Percentiles rank a stretch among this genome's conserved stretches.
Evolutionary conservation across 257 asterid species (phyloP).

Genomic region (Solanum lignicaule): DNA sequence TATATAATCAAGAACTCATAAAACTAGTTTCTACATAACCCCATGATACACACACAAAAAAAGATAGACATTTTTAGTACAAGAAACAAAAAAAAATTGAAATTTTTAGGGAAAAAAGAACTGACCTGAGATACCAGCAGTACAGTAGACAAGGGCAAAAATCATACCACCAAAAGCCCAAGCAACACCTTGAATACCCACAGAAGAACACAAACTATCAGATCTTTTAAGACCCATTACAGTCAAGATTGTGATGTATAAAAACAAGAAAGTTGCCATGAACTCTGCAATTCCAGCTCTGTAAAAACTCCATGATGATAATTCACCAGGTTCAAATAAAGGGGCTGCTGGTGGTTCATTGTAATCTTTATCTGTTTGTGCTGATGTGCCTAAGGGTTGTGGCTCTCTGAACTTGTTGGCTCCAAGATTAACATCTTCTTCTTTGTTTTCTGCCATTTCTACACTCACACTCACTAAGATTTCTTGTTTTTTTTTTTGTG

Average conservation of each 20-base stretch:
- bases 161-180: slow-evolving; percentile 57
- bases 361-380: slow-evolving; percentile 41
- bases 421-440: slow-evolving; percentile 41
- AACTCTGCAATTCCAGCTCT: slow-evolving; percentile 48
- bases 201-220: slow-evolving; percentile 29
- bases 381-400: slow-evolving; percentile 42
- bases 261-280: slow-evolving; percentile 39
- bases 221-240: slow-evolving; percentile 38
- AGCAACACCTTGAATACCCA: slow-evolving; percentile 45
- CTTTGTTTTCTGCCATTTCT: slow-evolving; percentile 36
- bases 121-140: slow-evolving; percentile 47
- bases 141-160: slow-evolving; percentile 46
- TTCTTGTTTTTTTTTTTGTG: neutral
- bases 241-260: slow-evolving; percentile 36
- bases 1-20: too few species aligned
- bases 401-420: slow-evolving; percentile 36
- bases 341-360: slow-evolving; percentile 44
- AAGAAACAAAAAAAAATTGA: neutral
- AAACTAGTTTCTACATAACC: too few species aligned
- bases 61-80: neutral
- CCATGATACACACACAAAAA: neutral
- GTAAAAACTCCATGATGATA: slow-evolving; percentile 42
- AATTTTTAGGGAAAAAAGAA: neutral
- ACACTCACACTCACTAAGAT: neutral
- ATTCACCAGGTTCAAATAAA: slow-evolving; percentile 39